These are phyloP conservation scores for Pythium folliculosum DNA, from an alignment of 352 stramenopile species.

Conservation along the genomic window DNA sequence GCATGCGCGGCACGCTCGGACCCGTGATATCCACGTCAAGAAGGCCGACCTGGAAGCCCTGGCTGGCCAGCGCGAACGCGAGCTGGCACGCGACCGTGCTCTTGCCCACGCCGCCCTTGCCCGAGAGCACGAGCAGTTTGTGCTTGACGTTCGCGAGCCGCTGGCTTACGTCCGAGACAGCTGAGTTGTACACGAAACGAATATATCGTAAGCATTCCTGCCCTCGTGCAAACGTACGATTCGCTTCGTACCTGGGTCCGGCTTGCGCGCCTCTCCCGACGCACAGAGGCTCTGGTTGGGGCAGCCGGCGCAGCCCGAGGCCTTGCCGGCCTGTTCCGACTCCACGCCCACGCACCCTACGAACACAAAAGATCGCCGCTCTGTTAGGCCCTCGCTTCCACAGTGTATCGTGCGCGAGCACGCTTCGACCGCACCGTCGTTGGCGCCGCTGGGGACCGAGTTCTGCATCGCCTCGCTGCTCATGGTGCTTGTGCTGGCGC, in stretches of 20 bases:
- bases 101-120: constrained; percentile 99
- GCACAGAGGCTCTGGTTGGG: constrained; percentile 97
- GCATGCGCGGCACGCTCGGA: constrained; percentile 98
- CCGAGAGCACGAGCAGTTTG: constrained; percentile 98
- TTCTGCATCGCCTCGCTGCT: constrained; percentile 41
- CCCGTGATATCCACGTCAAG: constrained; percentile 99
- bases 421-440: too few species aligned
- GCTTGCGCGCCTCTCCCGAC: constrained; percentile 87
- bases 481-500: constrained; percentile 8
- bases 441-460: constrained; percentile 56
- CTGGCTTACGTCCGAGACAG: constrained; percentile 88
- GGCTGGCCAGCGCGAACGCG: constrained; percentile 93
- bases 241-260: constrained; percentile 61
- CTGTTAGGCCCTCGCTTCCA: background rate
- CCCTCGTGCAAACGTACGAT: too few species aligned
- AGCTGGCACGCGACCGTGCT: constrained; percentile 98
- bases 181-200: constrained; percentile 18
- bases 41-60: constrained; percentile 96
- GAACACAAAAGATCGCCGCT: too few species aligned
- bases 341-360: constrained; percentile 93
- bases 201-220: background rate
- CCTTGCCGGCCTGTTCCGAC: constrained; percentile 94
- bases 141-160: constrained; percentile 90
- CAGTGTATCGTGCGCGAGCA: too few species aligned
- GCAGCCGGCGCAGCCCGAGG: constrained; percentile 94